phyloP scores from a whole-genome alignment of 1,284 basidiomycete genomes.

The Grifola frondosa region DNA sequence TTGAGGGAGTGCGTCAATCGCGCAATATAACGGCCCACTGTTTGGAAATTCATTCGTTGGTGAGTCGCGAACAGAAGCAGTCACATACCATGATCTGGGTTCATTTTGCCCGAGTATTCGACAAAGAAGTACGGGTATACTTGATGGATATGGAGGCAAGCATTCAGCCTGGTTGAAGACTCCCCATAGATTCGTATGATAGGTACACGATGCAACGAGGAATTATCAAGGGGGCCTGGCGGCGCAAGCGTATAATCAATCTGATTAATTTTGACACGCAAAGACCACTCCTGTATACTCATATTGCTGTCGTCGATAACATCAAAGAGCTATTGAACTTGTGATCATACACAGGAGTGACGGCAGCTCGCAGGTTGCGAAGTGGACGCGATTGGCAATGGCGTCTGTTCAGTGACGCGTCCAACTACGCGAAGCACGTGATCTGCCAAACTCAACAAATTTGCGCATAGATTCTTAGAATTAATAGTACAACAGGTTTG shows the following conservation, averaged over 20 bases:
- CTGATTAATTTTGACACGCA: slow-evolving; percentile 62
- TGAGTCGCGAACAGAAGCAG: slow-evolving; percentile 5
- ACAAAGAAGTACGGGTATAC: slow-evolving; percentile 81
- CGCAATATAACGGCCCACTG: slow-evolving; percentile 72
- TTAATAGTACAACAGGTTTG: too few species aligned
- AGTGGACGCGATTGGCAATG: too few species aligned
- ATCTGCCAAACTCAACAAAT: too few species aligned
- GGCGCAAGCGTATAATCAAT: slow-evolving; percentile 62
- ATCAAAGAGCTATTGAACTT: too few species aligned
- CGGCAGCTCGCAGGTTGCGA: too few species aligned
- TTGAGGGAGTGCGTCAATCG: slow-evolving; percentile 74
- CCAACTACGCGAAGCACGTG: too few species aligned
- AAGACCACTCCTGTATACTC: slow-evolving; percentile 28
- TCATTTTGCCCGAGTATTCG: slow-evolving; percentile 63
- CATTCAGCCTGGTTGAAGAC: slow-evolving; percentile 74
- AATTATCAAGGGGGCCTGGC: slow-evolving; percentile 64
- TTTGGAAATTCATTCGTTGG: slow-evolving; percentile 1
- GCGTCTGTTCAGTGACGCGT: too few species aligned
- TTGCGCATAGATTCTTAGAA: too few species aligned
- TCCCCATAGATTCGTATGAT: slow-evolving; percentile 87
- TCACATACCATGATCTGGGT: slow-evolving; percentile 45
- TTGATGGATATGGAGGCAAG: slow-evolving; percentile 90
- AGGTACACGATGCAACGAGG: slow-evolving; percentile 64
- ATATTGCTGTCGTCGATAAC: too few species aligned
- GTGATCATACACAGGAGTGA: too few species aligned